These are phyloP conservation scores for Beauveria rudraprayagi DNA, from an alignment of 2,329 filamentous ascomycete species.

Conservation along the genomic window DNA sequence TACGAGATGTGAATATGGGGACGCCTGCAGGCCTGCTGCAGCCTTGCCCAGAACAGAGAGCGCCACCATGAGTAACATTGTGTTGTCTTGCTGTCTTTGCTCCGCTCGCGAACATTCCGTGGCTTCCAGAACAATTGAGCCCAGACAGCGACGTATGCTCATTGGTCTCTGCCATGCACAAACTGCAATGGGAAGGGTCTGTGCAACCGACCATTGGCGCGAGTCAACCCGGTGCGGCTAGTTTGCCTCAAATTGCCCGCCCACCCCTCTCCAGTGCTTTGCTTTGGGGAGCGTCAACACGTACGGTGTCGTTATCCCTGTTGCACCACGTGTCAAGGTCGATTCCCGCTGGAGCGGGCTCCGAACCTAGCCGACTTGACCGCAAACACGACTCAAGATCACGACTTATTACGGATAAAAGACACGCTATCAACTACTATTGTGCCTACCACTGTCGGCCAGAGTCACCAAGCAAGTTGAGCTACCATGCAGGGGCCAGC, in stretches of 20 bases:
- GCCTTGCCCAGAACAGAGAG: not conserved
- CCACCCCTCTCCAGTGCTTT: not conserved
- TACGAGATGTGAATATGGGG: not conserved
- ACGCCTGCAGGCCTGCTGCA: not conserved
- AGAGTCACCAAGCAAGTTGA: not conserved
- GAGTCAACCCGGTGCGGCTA: too few species aligned
- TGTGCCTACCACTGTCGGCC: not conserved
- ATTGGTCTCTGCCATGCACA: not conserved
- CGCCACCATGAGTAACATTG: too few species aligned
- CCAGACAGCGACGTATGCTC: not conserved
- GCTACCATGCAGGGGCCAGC: not conserved
- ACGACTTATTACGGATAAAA: not conserved
- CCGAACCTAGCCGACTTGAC: not conserved
- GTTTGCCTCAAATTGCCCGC: too few species aligned
- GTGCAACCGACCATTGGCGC: not conserved
- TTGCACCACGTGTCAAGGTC: constrained; percentile 9
- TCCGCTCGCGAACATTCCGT: not conserved
- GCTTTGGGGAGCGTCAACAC: not conserved
- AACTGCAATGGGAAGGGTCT: not conserved
- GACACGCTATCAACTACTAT: not conserved
- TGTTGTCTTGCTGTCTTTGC: not conserved
- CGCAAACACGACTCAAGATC: not conserved
- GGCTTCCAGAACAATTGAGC: constrained; percentile 1
- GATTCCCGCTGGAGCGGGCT: constrained; percentile 4
- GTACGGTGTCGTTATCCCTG: constrained; percentile 2